phyloP scores from a whole-genome alignment of 2,329 filamentous ascomycete genomes.

The Trichophyton benhamiae region DNA sequence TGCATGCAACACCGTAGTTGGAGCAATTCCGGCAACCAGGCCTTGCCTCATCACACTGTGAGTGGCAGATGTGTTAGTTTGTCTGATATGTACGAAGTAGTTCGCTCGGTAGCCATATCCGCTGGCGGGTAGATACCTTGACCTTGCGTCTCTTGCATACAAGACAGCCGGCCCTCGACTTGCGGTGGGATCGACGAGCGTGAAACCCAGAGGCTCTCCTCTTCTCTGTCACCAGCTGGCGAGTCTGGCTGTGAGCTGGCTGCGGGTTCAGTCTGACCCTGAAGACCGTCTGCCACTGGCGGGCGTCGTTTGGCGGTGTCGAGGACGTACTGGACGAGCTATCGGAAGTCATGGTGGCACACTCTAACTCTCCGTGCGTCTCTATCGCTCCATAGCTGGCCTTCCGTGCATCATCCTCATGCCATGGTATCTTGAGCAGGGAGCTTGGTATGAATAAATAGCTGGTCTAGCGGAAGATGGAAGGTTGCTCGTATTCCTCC shows the following conservation, averaged over 20 bases:
- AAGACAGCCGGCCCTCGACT: conserved; percentile 24
- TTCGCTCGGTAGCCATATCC: neutral
- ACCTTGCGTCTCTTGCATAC: conserved; percentile 26
- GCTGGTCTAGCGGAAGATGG: neutral
- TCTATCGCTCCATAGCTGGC: neutral
- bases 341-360: neutral
- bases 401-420: neutral
- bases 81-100: neutral
- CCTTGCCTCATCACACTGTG: conserved; percentile 22
- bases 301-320: neutral
- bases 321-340: neutral
- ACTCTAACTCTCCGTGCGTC: neutral
- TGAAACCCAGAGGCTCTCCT: conserved; percentile 16
- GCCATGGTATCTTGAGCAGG: neutral
- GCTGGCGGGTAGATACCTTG: conserved; percentile 18
- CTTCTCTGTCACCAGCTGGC: neutral
- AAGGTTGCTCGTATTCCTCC: neutral
- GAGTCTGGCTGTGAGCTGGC: neutral
- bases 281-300: conserved; percentile 2
- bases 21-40: conserved; percentile 20
- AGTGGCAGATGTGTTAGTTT: neutral
- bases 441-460: neutral
- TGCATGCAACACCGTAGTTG: conserved; percentile 16
- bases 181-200: conserved; percentile 23
- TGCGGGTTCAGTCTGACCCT: neutral